Evolutionary conservation across 768 basidiomycete genomes (phyloP), one percentile per base, ranked within the genome.

Genomic region (Coprinopsis cinerea): DNA sequence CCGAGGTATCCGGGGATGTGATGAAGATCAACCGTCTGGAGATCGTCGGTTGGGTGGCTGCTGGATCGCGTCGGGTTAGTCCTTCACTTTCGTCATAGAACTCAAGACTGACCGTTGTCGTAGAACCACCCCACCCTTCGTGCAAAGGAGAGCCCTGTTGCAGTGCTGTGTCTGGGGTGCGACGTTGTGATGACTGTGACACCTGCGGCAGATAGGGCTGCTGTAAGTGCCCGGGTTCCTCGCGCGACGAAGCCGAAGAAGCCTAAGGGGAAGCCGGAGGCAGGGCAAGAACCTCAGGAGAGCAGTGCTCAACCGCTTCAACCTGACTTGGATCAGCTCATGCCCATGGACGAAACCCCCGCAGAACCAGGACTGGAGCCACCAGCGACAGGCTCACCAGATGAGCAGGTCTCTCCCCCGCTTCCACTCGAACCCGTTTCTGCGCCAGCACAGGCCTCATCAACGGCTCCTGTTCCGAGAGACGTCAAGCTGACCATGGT

Each of bases 41-140:
- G 26, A 49, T 73, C 13, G 51, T 68, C 25, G 76, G 70, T 3
- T 80, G 77, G 76, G 64, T 67, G 22, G 62, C 65, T 15, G 18
- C 64, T 10, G 76, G 76, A 27, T 59, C 56, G 9, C 70, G 50
- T 57, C 71, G 60, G 65, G 75, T 64, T 28, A 0, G 59, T 57
- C 15, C 27, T 28, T 26, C 4, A 37, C 15, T 27, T n/a, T 39
- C 36, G 23, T 28, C n/a, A n/a, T 51, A 2, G 1, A 15, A 22
- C 6, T 41, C 28, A 28, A 27, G 41, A 45, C 27, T 39, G 32
- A 44, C 15, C 28, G 32, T 25, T 34, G 36, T 15, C 45, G 35
- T 35, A 71, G 67, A 55, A 51, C 24, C 18, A 54, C 0, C 52
- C 57, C 10, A 26, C 57, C n/a, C 55, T 74, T 17, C 45, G 51